Evolutionary conservation across 371 early-diverging fungal genomes (phyloP), one percentile per base, ranked within the genome.

Genomic region (Blastocladiella emersonii): DNA sequence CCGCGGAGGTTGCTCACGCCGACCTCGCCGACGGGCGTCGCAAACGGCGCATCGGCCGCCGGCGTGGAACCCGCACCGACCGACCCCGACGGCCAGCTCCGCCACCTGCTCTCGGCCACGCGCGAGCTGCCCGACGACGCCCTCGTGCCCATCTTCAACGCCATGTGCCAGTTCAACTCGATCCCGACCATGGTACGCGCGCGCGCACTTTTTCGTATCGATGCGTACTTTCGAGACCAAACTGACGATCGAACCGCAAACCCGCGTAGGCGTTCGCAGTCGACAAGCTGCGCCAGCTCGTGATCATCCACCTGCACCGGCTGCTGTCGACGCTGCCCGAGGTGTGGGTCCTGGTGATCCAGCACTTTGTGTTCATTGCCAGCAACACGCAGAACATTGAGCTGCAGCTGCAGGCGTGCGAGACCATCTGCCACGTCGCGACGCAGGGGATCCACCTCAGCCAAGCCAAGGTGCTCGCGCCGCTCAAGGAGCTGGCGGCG

Each of bases 381-480:
- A 91, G 91, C 51, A 75, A 72, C 51, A 61, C 74, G 0, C 67
- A 64, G 0, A 36, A 85, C 83, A 7, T 70, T 70, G 3, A 80
- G 0, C 81, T 92, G 59, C 83, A 94, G 32, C 74, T 78, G 3
- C 93, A 92, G 66, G 87, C 88, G n/a, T 91, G 94, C 68, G 81
- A 80, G 36, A 77, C 88, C 0, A 78, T 94, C 39, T 74, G 87
- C 4, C 93, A 91, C 53, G 79, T 94, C 25, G 75, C 95, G 8
- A 68, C 82, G 17, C 75, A 80, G 0, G 90, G 87, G 0, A 84
- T 91, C 81, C 8, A 27, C 25, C 8, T 61, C 2, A 8, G 83
- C 59, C 79, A 78, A 61, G 73, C 81, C 34, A 83, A 84, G 51
- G 72, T 76, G 45, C 70, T 79, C 48, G 72, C 67, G 43, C 78